phyloP scores from a whole-genome alignment of 2,329 filamentous ascomycete genomes.

The Fusarium sp. region DNA sequence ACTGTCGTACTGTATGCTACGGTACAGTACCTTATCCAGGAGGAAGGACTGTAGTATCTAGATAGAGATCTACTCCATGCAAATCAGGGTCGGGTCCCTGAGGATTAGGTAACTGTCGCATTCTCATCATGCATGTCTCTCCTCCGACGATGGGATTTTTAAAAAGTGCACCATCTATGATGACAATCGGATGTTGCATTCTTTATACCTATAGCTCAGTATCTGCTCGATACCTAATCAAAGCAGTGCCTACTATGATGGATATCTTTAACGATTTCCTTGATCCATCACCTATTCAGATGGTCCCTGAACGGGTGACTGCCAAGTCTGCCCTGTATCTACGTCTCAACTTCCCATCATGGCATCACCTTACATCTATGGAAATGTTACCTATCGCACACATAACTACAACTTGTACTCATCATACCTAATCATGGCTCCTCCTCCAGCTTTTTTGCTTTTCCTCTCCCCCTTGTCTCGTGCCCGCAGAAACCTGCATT shows the following conservation, averaged over 20 bases:
- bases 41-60: too few relatives aligned
- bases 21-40: too few relatives aligned
- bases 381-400: slow-evolving; percentile 5
- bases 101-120: background rate
- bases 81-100: slow-evolving; percentile 37
- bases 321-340: slow-evolving; percentile 22
- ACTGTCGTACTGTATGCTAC: background rate
- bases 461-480: slow-evolving; percentile 15
- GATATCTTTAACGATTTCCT: too few relatives aligned
- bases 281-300: too few relatives aligned
- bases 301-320: background rate
- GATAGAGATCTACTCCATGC: background rate
- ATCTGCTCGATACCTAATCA: too few relatives aligned
- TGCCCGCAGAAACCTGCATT: slow-evolving; percentile 26
- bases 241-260: too few relatives aligned
- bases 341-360: slow-evolving; percentile 11
- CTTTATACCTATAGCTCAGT: background rate
- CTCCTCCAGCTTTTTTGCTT: slow-evolving; percentile 1
- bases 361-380: slow-evolving; percentile 12
- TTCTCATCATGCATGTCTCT: background rate
- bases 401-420: background rate
- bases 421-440: slow-evolving; percentile 17
- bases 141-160: slow-evolving; percentile 1
- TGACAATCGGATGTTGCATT: too few relatives aligned
- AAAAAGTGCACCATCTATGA: background rate